Percentiles rank a stretch among this genome's conserved stretches.
phyloP scores from a whole-genome alignment of 1,284 basidiomycete genomes.

The Cutaneotrichosporon curvatum region DNA sequence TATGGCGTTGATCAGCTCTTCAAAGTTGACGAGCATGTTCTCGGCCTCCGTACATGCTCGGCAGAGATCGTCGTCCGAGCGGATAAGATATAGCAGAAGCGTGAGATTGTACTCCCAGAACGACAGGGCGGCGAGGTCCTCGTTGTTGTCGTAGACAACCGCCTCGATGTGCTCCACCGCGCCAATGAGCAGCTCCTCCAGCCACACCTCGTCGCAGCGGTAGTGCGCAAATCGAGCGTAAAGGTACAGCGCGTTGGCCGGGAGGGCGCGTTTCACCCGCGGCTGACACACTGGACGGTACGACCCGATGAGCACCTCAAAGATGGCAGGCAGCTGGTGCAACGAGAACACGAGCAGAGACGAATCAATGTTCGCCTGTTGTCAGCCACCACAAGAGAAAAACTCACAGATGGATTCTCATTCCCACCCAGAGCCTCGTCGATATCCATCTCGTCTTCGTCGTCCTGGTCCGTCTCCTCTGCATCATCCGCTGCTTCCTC shows the following conservation, averaged over 20 bases:
- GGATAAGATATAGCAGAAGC: slow-evolving; percentile 79
- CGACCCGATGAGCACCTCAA: slow-evolving; percentile 71
- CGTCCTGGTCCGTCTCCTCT: slow-evolving; percentile 49
- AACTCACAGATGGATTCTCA: neutral
- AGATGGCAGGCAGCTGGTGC: slow-evolving; percentile 63
- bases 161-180: slow-evolving; percentile 89
- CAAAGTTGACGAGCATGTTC: slow-evolving; percentile 52
- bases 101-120: slow-evolving; percentile 95
- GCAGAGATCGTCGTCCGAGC: slow-evolving; percentile 68
- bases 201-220: slow-evolving; percentile 75
- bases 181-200: slow-evolving; percentile 84
- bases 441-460: slow-evolving; percentile 20
- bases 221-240: slow-evolving; percentile 79
- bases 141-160: slow-evolving; percentile 72
- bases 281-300: slow-evolving; percentile 51
- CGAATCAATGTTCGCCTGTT: slow-evolving; percentile 50
- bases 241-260: slow-evolving; percentile 73
- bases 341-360: slow-evolving; percentile 89
- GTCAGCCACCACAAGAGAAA: slow-evolving; percentile 10
- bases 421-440: slow-evolving; percentile 1
- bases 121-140: slow-evolving; percentile 75
- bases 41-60: slow-evolving; percentile 65
- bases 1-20: slow-evolving; percentile 85
- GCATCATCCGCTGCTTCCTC: slow-evolving; percentile 33
- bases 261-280: slow-evolving; percentile 61